These are phyloP conservation scores for Schizosaccharomyces cryophilus DNA, from an alignment of 805 yeast species.

Conservation along the genomic window DNA sequence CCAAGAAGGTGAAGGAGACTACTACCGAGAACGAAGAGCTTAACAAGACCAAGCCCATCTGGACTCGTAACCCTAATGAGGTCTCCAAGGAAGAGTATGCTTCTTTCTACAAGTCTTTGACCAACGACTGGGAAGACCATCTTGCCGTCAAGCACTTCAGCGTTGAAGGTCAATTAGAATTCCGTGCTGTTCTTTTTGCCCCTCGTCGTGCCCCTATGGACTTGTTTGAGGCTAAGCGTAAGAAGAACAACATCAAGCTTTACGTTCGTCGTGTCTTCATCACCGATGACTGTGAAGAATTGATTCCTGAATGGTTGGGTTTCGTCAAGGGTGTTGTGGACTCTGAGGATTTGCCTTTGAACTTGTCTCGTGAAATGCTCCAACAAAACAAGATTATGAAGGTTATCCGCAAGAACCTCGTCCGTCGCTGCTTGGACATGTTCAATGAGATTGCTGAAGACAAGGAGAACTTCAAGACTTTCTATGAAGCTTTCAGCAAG, in stretches of 20 bases:
- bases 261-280: conserved; percentile 98
- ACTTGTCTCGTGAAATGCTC: conserved; percentile 98
- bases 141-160: conserved; percentile 98
- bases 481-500: conserved; percentile 94
- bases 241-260: conserved; percentile 94
- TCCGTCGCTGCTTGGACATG: conserved; percentile 93
- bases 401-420: conserved; percentile 97
- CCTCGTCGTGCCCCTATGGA: conserved; percentile 99
- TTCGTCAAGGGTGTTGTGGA: conserved; percentile 98
- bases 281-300: conserved; percentile 97
- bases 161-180: conserved; percentile 98
- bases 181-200: conserved; percentile 88
- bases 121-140: conserved; percentile 99
- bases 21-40: conserved; percentile 95
- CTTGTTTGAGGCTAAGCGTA: conserved; percentile 92
- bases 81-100: conserved; percentile 96
- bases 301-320: conserved; percentile 95
- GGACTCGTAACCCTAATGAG: conserved; percentile 98
- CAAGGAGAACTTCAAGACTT: conserved; percentile 91
- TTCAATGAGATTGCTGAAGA: conserved; percentile 99
- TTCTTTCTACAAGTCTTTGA: conserved; percentile 95
- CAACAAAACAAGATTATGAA: conserved; percentile 99
- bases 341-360: conserved; percentile 97
- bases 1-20: conserved; percentile 73
- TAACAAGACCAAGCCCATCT: conserved; percentile 94